Evolutionary conservation across 768 basidiomycete genomes (phyloP).

Genomic region (Podaxis rugospora): DNA sequence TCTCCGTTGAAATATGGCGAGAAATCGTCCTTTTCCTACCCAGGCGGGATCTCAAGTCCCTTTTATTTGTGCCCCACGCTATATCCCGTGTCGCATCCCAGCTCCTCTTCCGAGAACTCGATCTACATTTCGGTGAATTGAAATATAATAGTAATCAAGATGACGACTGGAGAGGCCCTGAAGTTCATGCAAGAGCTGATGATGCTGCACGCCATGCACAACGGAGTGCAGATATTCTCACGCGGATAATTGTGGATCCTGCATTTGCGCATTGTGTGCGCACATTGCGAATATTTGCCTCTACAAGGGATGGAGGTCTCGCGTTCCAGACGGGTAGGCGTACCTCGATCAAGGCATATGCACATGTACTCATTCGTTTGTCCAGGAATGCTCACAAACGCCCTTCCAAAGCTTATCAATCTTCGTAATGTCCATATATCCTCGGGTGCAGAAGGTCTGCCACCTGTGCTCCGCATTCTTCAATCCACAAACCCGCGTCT

Average conservation of each 20-base stretch:
- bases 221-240: conserved; percentile 68
- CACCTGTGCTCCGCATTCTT: conserved; percentile 47
- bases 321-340: conserved; percentile 61
- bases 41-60: conserved; percentile 57
- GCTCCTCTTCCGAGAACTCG: conserved; percentile 58
- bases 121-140: conserved; percentile 53
- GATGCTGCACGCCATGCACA: conserved; percentile 52
- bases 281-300: conserved; percentile 56
- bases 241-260: conserved; percentile 56
- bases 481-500: conserved; percentile 48
- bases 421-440: conserved; percentile 58
- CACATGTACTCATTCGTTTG: background rate
- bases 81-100: conserved; percentile 68
- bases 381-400: conserved; percentile 65
- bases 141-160: conserved; percentile 17
- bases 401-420: conserved; percentile 57
- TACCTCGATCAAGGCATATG: background rate
- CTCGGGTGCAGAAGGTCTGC: conserved; percentile 50
- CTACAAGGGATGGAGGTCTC: conserved; percentile 39
- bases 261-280: conserved; percentile 54
- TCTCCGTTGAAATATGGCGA: conserved; percentile 70
- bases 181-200: conserved; percentile 18
- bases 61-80: conserved; percentile 60
- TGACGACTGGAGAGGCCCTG: conserved; percentile 12
- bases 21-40: conserved; percentile 62